Conservation (phyloP, 768 basidiomycete species). For the Tylopilus sp. region DNA sequence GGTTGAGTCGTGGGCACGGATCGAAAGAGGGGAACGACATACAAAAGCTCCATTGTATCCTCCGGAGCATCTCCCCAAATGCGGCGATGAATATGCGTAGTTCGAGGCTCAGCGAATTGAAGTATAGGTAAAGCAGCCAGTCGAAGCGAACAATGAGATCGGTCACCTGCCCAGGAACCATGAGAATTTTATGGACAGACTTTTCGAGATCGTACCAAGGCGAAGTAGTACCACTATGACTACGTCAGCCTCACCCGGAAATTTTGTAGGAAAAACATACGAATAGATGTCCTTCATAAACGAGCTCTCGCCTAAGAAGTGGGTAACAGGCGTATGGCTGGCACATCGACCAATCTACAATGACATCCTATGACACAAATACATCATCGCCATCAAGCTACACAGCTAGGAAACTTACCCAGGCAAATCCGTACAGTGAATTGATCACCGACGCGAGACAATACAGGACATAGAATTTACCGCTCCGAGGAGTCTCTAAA, state of each 20-base stretch:
- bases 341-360: constrained; percentile 92
- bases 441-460: constrained; percentile 59
- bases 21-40: constrained; percentile 26
- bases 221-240: constrained; percentile 68
- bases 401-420: constrained; percentile 53
- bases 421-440: constrained; percentile 68
- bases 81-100: constrained; percentile 66
- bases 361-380: constrained; percentile 56
- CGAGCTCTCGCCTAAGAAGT: constrained; percentile 69
- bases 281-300: constrained; percentile 62
- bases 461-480: constrained; percentile 62
- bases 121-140: constrained; percentile 79
- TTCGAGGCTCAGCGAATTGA: constrained; percentile 41
- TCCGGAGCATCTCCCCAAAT: constrained; percentile 70
- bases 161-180: constrained; percentile 45
- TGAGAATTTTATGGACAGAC: neutral
- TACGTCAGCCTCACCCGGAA: neutral
- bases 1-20: neutral
- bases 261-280: constrained; percentile 35
- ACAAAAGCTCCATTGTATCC: constrained; percentile 95
- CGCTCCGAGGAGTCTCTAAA: constrained; percentile 34
- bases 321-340: constrained; percentile 51
- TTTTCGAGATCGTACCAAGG: constrained; percentile 49
- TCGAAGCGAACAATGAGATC: constrained; percentile 76
- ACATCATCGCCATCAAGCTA: neutral